A percentile compares a stretch with the other conserved stretches of the same genome.
Conservation (phyloP, 805 yeast species). For the Barnettozyma vustinii region DNA sequence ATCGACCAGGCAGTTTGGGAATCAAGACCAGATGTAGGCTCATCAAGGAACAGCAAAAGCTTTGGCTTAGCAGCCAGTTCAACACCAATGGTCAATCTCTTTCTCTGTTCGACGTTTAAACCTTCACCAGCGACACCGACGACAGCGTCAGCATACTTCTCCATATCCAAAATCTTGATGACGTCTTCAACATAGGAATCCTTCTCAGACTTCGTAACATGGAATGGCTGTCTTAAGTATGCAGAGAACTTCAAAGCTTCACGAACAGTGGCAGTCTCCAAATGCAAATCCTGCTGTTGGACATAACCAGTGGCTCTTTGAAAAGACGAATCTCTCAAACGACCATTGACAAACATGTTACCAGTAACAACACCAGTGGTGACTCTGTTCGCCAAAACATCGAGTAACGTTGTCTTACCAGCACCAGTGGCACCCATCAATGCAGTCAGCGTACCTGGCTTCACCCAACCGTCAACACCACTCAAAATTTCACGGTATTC, state of each 20-base stretch:
- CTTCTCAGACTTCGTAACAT: slow-evolving; percentile 49
- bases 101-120: slow-evolving; percentile 59
- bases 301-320: slow-evolving; percentile 53
- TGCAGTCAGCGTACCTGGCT: slow-evolving; percentile 79
- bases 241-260: slow-evolving; percentile 69
- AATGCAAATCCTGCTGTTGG: slow-evolving; percentile 73
- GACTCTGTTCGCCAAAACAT: slow-evolving; percentile 65
- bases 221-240: slow-evolving; percentile 55
- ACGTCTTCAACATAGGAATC: slow-evolving; percentile 61
- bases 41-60: slow-evolving; percentile 55
- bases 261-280: slow-evolving; percentile 61
- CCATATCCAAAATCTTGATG: slow-evolving; percentile 59
- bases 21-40: slow-evolving; percentile 66
- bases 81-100: slow-evolving; percentile 60
- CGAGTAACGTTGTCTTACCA: slow-evolving; percentile 71
- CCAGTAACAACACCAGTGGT: slow-evolving; percentile 68
- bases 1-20: slow-evolving; percentile 67
- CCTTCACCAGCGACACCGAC: slow-evolving; percentile 75
- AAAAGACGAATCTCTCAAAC: slow-evolving; percentile 53
- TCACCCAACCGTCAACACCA: slow-evolving; percentile 76
- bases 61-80: slow-evolving; percentile 64
- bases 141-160: slow-evolving; percentile 60
- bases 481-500: slow-evolving; percentile 57
- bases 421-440: slow-evolving; percentile 78
- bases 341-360: slow-evolving; percentile 64